Conservation (phyloP, 371 early-diverging fungal species). For the Entomophthora muscae region DNA sequence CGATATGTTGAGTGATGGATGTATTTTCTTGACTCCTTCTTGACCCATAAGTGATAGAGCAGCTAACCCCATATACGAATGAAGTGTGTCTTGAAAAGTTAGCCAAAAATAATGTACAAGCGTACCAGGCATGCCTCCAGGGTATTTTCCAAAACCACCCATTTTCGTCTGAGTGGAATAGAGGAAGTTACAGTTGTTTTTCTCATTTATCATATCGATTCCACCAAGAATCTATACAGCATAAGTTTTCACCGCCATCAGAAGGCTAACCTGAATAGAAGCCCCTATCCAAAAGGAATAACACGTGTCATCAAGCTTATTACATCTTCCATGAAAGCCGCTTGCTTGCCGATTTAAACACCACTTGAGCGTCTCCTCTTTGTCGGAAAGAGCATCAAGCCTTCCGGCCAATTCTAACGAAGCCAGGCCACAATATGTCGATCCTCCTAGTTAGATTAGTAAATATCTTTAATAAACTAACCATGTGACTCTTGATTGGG, state of each 20-base stretch:
- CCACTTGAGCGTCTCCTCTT: constrained; percentile 54
- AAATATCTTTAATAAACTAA: constrained; percentile 9
- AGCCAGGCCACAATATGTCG: constrained; percentile 79
- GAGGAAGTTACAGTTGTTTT: constrained; percentile 2
- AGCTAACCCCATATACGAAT: constrained; percentile 8
- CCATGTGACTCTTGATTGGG: constrained; percentile 80
- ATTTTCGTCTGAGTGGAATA: constrained; percentile 6
- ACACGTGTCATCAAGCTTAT: constrained; percentile 89
- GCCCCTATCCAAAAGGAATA: constrained; percentile 98
- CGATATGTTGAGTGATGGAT: constrained; percentile 6
- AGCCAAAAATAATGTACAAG: background rate
- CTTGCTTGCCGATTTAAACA: constrained; percentile 47
- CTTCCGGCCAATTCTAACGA: constrained; percentile 52
- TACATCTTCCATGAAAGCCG: constrained; percentile 87
- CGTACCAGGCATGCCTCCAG: constrained; percentile 8
- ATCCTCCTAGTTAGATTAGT: constrained; percentile 35
- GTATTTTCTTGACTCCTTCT: constrained; percentile 2
- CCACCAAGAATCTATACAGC: constrained; percentile 1
- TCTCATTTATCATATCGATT: background rate
- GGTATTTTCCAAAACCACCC: constrained; percentile 8
- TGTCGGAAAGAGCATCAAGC: constrained; percentile 32
- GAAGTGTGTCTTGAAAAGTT: constrained; percentile 1
- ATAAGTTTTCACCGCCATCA: too few relatives aligned
- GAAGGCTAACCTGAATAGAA: constrained; percentile 29
- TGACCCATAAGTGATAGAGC: background rate